Conservation (phyloP, 2,329 filamentous ascomycete genomes). For the Trichoderma sp. region DNA sequence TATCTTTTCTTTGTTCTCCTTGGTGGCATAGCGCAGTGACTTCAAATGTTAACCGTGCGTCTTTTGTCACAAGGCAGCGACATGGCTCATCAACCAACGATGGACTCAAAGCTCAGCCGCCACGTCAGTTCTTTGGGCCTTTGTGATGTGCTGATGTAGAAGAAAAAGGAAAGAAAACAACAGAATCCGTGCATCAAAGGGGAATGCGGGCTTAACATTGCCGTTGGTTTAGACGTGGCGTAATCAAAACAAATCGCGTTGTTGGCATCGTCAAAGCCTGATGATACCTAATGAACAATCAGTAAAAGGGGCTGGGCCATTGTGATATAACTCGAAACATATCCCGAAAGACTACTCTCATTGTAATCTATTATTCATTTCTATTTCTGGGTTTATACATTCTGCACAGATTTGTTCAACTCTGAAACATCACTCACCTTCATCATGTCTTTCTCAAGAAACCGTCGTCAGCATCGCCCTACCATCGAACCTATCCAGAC, state of each 20-base stretch:
- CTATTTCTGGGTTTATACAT: not conserved
- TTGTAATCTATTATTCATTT: not conserved
- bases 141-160: not conserved
- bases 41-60: not conserved
- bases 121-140: not conserved
- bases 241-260: not conserved
- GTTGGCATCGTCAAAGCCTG: not conserved
- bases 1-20: not conserved
- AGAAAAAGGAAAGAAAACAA: not conserved
- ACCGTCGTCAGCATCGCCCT: not conserved
- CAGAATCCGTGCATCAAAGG: not conserved
- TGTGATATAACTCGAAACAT: not conserved
- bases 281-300: not conserved
- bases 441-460: not conserved
- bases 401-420: not conserved
- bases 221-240: not conserved
- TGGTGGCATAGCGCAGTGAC: not conserved
- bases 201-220: not conserved
- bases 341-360: not conserved
- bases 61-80: not conserved
- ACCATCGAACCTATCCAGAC: constrained; percentile 1
- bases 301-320: not conserved
- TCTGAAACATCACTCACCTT: not conserved
- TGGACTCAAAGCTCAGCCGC: not conserved
- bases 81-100: constrained; percentile 3